Conservation (phyloP, 192 early-diverging fungal species). For the Coemansia sp. region DNA sequence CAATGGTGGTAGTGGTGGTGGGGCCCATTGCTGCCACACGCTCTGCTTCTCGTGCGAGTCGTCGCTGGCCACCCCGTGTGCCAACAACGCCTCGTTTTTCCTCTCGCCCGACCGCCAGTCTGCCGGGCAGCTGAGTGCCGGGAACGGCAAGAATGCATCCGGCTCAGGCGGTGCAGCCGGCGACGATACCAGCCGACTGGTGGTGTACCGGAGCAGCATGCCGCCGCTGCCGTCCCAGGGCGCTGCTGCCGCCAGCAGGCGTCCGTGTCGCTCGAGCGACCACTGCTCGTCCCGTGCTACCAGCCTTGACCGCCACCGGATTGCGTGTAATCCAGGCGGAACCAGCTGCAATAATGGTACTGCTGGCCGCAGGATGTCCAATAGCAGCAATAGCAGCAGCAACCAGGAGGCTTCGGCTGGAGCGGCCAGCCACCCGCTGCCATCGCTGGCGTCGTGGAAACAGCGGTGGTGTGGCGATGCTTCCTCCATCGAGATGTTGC, state of each 20-base stretch:
- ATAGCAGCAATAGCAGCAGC: background rate
- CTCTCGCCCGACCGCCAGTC: constrained; percentile 7
- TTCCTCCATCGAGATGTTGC: background rate
- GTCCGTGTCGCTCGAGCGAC: background rate
- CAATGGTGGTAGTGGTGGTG: too few species aligned
- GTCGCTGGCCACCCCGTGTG: constrained; percentile 29
- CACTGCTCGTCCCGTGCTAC: constrained; percentile 25
- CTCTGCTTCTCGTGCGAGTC: constrained; percentile 51
- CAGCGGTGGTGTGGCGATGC: background rate
- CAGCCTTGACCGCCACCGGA: constrained; percentile 8
- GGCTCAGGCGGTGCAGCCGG: background rate
- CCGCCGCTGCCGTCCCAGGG: constrained; percentile 15
- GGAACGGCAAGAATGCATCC: background rate
- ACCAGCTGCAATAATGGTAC: background rate
- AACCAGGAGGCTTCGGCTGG: too few species aligned
- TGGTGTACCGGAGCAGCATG: constrained; percentile 26
- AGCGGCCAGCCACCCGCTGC: too few species aligned
- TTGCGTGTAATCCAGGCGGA: background rate
- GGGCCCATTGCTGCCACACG: too few species aligned
- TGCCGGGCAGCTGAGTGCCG: constrained; percentile 5
- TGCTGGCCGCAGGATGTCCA: background rate
- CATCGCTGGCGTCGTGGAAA: background rate
- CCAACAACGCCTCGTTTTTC: constrained; percentile 24
- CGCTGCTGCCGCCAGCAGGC: background rate
- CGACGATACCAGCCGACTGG: background rate